These are phyloP conservation scores for Plectosphaerella plurivora DNA, from an alignment of 2,329 filamentous ascomycete species.

Conservation along the genomic window DNA sequence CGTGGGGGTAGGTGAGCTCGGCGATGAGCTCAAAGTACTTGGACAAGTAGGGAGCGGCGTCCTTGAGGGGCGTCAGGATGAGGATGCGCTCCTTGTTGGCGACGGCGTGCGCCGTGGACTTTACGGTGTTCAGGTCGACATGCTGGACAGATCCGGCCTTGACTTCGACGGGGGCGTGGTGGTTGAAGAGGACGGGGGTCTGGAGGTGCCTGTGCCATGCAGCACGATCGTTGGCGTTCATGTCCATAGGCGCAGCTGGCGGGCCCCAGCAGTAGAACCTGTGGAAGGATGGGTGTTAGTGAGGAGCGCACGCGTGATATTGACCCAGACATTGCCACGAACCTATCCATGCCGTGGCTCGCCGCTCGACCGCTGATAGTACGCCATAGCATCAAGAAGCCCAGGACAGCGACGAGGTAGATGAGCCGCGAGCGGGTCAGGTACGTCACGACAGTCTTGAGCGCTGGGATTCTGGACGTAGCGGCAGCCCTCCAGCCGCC, in stretches of 20 bases:
- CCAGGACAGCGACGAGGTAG: constrained; percentile 63
- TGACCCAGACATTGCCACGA: constrained; percentile 21
- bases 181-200: constrained; percentile 94
- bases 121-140: constrained; percentile 80
- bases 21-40: constrained; percentile 93
- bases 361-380: constrained; percentile 64
- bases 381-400: constrained; percentile 82
- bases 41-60: constrained; percentile 75
- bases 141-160: constrained; percentile 75
- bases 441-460: constrained; percentile 30
- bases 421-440: constrained; percentile 74
- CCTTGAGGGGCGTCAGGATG: constrained; percentile 87
- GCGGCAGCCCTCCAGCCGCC: constrained; percentile 78
- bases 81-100: constrained; percentile 82
- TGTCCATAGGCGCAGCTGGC: constrained; percentile 90
- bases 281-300: constrained; percentile 1
- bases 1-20: constrained; percentile 88
- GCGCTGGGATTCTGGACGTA: not conserved
- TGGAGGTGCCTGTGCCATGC: constrained; percentile 85
- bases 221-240: constrained; percentile 85
- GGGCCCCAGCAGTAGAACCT: constrained; percentile 99
- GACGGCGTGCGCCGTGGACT: constrained; percentile 73
- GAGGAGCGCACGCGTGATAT: not conserved
- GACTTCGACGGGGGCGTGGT: constrained; percentile 81
- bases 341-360: constrained; percentile 89